A percentile compares a stretch with the other conserved stretches of the same genome.
phyloP scores from a whole-genome alignment of 139 green algal genomes.

The Chlamydomonas sphaeroides region DNA sequence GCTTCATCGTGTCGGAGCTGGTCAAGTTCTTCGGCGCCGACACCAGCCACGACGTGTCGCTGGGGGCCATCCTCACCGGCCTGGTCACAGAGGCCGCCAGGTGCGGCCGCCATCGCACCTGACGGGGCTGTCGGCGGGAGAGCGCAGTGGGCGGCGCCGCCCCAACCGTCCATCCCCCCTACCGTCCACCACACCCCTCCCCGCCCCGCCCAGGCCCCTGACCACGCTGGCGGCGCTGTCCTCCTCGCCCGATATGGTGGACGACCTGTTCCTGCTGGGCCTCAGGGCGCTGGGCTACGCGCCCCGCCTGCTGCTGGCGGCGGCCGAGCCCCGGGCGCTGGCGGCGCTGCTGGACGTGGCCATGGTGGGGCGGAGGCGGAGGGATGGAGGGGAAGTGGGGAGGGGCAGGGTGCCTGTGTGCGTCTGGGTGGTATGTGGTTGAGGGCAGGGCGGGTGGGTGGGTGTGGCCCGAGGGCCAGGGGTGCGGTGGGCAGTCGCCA shows the following conservation, averaged over 20 bases:
- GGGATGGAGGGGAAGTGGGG: not conserved
- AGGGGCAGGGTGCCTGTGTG: not conserved
- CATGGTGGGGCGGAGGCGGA: constrained; percentile 46
- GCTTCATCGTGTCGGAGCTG: constrained; percentile 84
- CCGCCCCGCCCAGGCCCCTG: not conserved
- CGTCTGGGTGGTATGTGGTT: no score
- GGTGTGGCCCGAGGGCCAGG: no score
- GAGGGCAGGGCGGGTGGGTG: no score
- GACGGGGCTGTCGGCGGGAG: no score
- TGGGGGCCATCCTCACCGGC: constrained; percentile 64
- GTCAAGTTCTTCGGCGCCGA: constrained; percentile 82
- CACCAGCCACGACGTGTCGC: constrained; percentile 36
- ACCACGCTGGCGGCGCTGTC: constrained; percentile 52
- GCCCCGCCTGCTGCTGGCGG: constrained; percentile 63
- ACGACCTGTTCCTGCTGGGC: constrained; percentile 87
- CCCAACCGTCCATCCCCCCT: not conserved
- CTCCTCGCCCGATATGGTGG: constrained; percentile 73
- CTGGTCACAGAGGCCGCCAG: constrained; percentile 63
- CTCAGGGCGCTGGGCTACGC: constrained; percentile 66
- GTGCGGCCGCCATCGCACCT: not conserved
- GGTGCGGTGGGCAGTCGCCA: no score
- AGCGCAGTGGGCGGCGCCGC: no score
- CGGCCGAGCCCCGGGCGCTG: constrained; percentile 46
- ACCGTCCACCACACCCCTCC: no score
- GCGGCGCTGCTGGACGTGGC: constrained; percentile 68